A percentile compares a stretch with the other conserved stretches of the same genome.
Conservation (phyloP, 805 yeast species). For the Martiniozyma abietophila region DNA sequence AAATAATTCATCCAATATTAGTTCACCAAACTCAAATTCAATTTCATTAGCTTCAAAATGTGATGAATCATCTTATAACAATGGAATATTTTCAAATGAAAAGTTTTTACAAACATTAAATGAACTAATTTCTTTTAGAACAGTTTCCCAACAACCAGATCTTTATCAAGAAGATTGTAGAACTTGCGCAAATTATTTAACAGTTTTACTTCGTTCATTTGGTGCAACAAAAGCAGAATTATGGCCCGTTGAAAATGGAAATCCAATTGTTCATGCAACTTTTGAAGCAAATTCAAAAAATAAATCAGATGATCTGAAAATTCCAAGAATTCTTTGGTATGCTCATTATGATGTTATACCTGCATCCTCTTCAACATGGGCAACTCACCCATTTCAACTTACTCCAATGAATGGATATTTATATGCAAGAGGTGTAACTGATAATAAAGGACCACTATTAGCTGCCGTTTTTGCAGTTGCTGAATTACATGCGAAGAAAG, state of each 20-base stretch:
- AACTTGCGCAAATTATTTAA: conserved; percentile 72
- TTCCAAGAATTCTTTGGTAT: conserved; percentile 69
- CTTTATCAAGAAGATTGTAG: conserved; percentile 68
- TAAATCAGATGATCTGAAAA: conserved; percentile 26
- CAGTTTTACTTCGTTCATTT: conserved; percentile 48
- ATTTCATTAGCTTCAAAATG: no score
- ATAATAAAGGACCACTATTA: conserved; percentile 87
- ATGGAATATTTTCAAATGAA: conserved; percentile 28
- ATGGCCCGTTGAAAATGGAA: conserved; percentile 66
- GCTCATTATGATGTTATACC: conserved; percentile 96
- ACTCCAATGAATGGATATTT: conserved; percentile 76
- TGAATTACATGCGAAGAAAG: conserved; percentile 42
- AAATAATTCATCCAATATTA: background rate
- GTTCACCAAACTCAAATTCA: conserved; percentile 1
- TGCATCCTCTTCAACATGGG: conserved; percentile 61
- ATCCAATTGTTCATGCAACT: conserved; percentile 76
- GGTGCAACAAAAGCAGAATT: conserved; percentile 65
- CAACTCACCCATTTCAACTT: conserved; percentile 67
- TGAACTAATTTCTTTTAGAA: conserved; percentile 56
- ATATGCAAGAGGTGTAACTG: conserved; percentile 89
- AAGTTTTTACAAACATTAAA: conserved; percentile 53
- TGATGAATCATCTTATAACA: no score
- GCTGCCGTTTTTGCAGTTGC: conserved; percentile 87
- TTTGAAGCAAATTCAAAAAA: conserved; percentile 42
- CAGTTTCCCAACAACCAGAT: conserved; percentile 71